Evolutionary conservation across 257 asterid genomes (phyloP), one percentile per base, ranked within the genome.

Genomic region (Fraxinus anomala): DNA sequence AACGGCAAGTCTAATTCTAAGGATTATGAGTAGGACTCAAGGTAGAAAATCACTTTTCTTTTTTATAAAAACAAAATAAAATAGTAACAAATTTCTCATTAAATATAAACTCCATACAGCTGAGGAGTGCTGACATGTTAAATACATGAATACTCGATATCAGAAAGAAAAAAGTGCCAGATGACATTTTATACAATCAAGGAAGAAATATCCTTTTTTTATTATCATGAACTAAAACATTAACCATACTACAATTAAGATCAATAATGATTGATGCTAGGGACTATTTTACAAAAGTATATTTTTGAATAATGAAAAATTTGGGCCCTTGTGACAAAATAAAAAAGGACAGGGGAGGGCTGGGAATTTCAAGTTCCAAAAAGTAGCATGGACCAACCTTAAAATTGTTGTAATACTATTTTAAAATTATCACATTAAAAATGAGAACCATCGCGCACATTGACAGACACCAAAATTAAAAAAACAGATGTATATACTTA

Each of bases 11-110:
- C 26, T 28, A 56, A n/a, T n/a, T 17, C 21, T 56, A 56, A 54
- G 26, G 66, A 56, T 74, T 40, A 31, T 37, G 33, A 69, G 78
- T 77, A 73, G 2, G 74, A 54, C 77, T 34, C 44, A 40, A 42
- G 37, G 4, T 77, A 63, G 6, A 47, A 23, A 11, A 63, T 63
- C 73, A 61, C 59, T 31, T 68, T 63, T 17, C 36, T 78, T 75
- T 75, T 37, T 42, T 56, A 79, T 73, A 63, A 23, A 63, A 17
- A 24, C 12, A 26, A 26, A 2, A 24, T 24, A 10, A 63, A 63
- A 12, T 26, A 63, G n/a, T n/a, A 59, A 23, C 28, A 63, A 63
- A 63, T 63, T 63, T 12, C 36, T 63, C 69, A 23, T 63, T 26
- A 23, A 24, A 24, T 63, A 4, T 26, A 26, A 63, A 24, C 14